Base-by-base conservation (phyloP, 371 early-diverging fungal genomes). In the Mucor racemosus region DNA sequence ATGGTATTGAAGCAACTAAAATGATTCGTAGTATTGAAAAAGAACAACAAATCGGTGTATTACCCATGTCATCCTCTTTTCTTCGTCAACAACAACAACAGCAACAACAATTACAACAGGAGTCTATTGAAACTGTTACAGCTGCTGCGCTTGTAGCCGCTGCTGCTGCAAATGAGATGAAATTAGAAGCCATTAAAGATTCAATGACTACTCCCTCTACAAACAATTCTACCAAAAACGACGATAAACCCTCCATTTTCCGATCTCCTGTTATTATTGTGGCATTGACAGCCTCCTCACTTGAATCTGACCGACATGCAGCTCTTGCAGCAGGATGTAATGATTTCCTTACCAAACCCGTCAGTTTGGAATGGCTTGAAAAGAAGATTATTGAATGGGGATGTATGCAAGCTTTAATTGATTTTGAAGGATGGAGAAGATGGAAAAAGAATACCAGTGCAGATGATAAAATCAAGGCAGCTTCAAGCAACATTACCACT, bases 311-410 rank as follows among this genome's bases (percentile, higher is more conserved):
- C 67, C 81, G 93, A 21, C 81, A 86, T 40, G 87, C 86, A 19
- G 94, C 94, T 2, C 76, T 93, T 17, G 79, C 87, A 34, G 94
- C 93, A 7, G 94, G 94, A 0, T 94, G 94, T 68, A 93, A 94
- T 69, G 94, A 94, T 73, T 93, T 91, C 71, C 68, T 94, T 65
- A 92, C 89, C 15, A 93, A 94, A 70, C 94, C 94, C 0, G 89
- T 93, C 15, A 87, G 87, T 62, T 69, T 91, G 13, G 80, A 82
- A 31, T 94, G 94, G 94, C 79, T 94, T 15, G 89, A 89, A 71
- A 84, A 87, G 58, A 93, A 93, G 79, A 91, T 94, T 60, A 82
- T 90, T 57, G 94, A 94, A 73, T 94, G 94, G 94, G 94, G 93
- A 1, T 90, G 91, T 64, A 94, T 94, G 90, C 94, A 94, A 67